Percentiles rank a stretch among this genome's conserved stretches.
These are phyloP conservation scores for Aspergillus saccharolyticus DNA, from an alignment of 495 filamentous ascomycete genomes.

Conservation along the genomic window DNA sequence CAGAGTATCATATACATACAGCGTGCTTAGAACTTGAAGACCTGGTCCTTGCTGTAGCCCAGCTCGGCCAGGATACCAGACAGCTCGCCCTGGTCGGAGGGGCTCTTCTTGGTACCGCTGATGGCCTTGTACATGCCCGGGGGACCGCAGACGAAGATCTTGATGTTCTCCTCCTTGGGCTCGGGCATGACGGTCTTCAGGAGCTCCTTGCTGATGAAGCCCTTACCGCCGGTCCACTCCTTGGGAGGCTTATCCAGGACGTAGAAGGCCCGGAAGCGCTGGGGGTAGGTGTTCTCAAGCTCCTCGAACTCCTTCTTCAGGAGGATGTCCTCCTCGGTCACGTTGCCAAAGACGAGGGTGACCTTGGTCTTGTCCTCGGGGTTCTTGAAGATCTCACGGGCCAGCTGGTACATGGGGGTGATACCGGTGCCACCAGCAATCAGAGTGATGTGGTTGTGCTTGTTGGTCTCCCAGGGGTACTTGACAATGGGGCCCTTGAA, in stretches of 20 bases:
- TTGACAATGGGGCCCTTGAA: constrained; percentile 96
- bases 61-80: constrained; percentile 79
- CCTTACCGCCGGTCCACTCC: constrained; percentile 69
- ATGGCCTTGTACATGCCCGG: constrained; percentile 91
- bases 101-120: constrained; percentile 81
- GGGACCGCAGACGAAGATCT: constrained; percentile 87
- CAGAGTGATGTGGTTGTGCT: constrained; percentile 89
- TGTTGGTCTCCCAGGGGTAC: constrained; percentile 87
- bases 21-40: constrained; percentile 84
- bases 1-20: neutral
- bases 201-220: constrained; percentile 79
- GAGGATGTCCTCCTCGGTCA: constrained; percentile 80
- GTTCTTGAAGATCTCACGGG: constrained; percentile 84
- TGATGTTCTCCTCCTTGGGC: constrained; percentile 83
- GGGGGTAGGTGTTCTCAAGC: constrained; percentile 89
- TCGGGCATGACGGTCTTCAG: constrained; percentile 90
- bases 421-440: constrained; percentile 95
- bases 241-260: constrained; percentile 81
- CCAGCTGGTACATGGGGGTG: constrained; percentile 88
- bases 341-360: constrained; percentile 86
- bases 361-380: constrained; percentile 95
- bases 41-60: constrained; percentile 88
- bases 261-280: constrained; percentile 87
- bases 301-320: constrained; percentile 75
- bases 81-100: constrained; percentile 88